phyloP scores from a whole-genome alignment of 495 filamentous ascomycete genomes.

The Annulohypoxylon stygium region DNA sequence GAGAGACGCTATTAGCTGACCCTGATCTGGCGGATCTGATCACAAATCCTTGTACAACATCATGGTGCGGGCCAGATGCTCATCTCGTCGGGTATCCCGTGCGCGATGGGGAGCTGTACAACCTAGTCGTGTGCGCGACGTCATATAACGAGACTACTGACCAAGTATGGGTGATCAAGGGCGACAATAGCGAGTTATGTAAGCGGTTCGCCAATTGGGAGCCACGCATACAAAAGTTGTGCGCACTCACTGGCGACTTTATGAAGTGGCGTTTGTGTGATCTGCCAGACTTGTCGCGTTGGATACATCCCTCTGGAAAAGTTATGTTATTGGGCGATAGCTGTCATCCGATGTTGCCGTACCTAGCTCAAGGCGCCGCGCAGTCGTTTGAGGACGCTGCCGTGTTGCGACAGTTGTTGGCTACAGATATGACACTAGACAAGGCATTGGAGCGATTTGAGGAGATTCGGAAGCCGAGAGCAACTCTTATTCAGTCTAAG shows the following conservation, averaged over 20 bases:
- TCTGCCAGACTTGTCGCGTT: slow-evolving; percentile 52
- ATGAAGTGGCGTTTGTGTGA: slow-evolving; percentile 60
- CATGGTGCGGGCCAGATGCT: slow-evolving; percentile 61
- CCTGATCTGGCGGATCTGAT: slow-evolving; percentile 55
- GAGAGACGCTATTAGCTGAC: slow-evolving; percentile 59
- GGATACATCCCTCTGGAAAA: slow-evolving; percentile 51
- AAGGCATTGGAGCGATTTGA: slow-evolving; percentile 27
- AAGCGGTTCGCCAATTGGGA: slow-evolving; percentile 58
- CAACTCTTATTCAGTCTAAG: slow-evolving; percentile 41
- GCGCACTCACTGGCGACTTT: slow-evolving; percentile 52
- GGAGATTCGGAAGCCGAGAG: slow-evolving; percentile 25
- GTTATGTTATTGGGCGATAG: slow-evolving; percentile 1
- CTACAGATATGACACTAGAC: slow-evolving; percentile 24
- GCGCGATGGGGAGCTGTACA: slow-evolving; percentile 60
- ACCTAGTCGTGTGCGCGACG: slow-evolving; percentile 60
- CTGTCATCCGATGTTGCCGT: slow-evolving; percentile 12
- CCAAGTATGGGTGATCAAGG: slow-evolving; percentile 52
- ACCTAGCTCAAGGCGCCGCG: slow-evolving; percentile 4
- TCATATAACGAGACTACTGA: slow-evolving; percentile 52
- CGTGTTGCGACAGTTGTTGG: slow-evolving; percentile 43
- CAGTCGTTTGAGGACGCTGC: slow-evolving; percentile 15
- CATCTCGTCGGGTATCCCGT: slow-evolving; percentile 66
- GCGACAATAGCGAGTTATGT: slow-evolving; percentile 54
- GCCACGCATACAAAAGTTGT: slow-evolving; percentile 54
- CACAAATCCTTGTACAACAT: slow-evolving; percentile 48